Conservation (phyloP, 192 early-diverging fungal genomes). For the Fimicolochytrium jonesii region DNA sequence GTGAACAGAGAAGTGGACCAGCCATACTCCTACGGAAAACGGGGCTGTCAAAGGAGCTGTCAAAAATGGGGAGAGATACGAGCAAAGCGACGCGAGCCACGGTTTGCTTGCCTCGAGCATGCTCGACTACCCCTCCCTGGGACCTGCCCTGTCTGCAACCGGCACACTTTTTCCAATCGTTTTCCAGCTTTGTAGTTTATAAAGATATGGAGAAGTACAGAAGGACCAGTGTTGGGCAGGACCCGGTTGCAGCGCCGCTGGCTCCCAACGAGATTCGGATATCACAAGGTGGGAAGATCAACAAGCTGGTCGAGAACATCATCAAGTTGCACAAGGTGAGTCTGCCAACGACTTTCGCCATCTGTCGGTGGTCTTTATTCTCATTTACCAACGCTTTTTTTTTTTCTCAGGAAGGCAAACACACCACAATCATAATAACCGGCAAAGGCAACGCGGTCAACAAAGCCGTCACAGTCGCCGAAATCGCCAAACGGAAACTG, state of each 20-base stretch:
- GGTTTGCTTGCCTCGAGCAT: no score
- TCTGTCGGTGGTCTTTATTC: not conserved
- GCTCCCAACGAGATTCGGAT: constrained; percentile 17
- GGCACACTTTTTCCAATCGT: no score
- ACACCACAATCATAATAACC: constrained; percentile 17
- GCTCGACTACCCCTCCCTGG: no score
- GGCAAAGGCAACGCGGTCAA: constrained; percentile 53
- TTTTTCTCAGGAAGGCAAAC: not conserved
- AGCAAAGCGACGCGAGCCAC: no score
- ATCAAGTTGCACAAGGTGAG: constrained; percentile 7
- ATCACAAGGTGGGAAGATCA: constrained; percentile 5
- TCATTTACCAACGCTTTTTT: not conserved
- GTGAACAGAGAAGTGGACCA: no score
- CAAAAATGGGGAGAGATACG: no score
- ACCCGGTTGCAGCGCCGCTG: not conserved
- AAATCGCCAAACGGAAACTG: constrained; percentile 61
- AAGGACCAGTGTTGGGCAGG: constrained; percentile 8
- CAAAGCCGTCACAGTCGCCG: constrained; percentile 61
- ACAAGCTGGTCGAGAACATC: not conserved
- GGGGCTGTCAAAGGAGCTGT: no score
- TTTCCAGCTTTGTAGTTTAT: no score
- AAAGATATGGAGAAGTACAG: constrained; percentile 23
- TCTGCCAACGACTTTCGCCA: not conserved
- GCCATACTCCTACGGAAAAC: no score
- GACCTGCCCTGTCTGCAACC: no score